A percentile compares a stretch with the other conserved stretches of the same genome.
Conservation (phyloP, 345 rosid species). For the Camelina laxa region DNA sequence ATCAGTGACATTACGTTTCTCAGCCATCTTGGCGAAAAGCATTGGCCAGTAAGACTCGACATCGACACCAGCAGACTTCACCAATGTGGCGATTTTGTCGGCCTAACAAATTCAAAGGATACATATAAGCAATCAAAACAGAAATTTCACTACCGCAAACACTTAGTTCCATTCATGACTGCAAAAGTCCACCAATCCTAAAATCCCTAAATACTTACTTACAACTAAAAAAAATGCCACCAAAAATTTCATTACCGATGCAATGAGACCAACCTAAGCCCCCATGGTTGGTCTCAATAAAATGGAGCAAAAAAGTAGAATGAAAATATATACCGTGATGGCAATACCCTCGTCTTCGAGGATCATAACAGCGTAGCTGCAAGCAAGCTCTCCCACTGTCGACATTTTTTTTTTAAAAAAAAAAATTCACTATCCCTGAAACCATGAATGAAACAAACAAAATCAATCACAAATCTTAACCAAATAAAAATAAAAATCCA, state of each 20-base stretch:
- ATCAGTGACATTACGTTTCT: constrained; percentile 68
- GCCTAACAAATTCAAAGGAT: constrained; percentile 47
- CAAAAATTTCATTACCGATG: not conserved
- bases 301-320: too few relatives aligned
- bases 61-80: constrained; percentile 62
- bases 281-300: too few relatives aligned
- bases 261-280: not conserved
- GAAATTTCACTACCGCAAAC: too few relatives aligned
- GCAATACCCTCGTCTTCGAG: constrained; percentile 79
- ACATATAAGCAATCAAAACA: not conserved
- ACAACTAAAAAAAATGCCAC: not conserved
- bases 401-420: constrained; percentile 61
- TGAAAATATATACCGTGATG: constrained; percentile 49
- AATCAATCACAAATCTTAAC: not conserved
- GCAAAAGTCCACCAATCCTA: too few relatives aligned
- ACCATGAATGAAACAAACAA: not conserved
- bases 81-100: constrained; percentile 69
- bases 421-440: constrained; percentile 10
- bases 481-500: not conserved
- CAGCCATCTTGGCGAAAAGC: constrained; percentile 79
- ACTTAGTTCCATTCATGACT: not conserved
- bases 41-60: constrained; percentile 86
- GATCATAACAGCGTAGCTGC: constrained; percentile 76
- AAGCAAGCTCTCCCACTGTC: constrained; percentile 64
- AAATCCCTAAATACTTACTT: too few relatives aligned